Base-by-base conservation (phyloP, 129 eudicot species). In the Flaveria trinervia region DNA sequence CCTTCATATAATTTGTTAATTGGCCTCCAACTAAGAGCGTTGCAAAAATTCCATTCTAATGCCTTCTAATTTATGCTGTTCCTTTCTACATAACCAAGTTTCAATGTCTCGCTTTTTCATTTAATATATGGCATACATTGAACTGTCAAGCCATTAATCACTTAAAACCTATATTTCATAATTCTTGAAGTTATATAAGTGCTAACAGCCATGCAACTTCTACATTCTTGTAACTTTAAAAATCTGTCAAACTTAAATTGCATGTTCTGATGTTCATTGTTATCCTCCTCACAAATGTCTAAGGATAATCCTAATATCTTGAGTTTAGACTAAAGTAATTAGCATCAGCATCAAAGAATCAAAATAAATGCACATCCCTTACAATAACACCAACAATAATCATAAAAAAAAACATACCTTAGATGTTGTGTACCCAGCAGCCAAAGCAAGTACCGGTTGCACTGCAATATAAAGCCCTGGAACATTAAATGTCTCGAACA, bases 391-490 rank as follows among this genome's bases (percentile, higher is more conserved):
- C 69, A 6, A 13, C 23, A 49, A 23, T 39, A 65, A 45, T 56
- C 11, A 25, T 9, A 46, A 74, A 36, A 33, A 33, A 33, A 22
- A 15, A 79, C 91, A 71, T 79, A 94, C 99, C 97, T 94, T 91
- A 39, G 93, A 87, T 59, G 97, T 91, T 1, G 96, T 94, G 84
- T 94, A 94, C 13, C 98, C 98, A 30, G 98, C 98, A 62, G 98
- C 98, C 65, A 91, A 81, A 76, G 98, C 98, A 70, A 94, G 97
- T 28, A 94, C 98, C 12, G 98, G 97, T 77, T 94, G 98, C 80
- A 94, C 98, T 0, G 97, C 98, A 51, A 94, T 91, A 80, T 94
- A 94, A 72, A 94, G 99, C 69, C 99, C 99, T 0, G 97, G 99
- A 77, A 94, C 93, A 80, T 94, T 94, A 68, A 94, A 94, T 1